Base-by-base conservation (phyloP, 805 yeast genomes). In the Candida ovalis region DNA sequence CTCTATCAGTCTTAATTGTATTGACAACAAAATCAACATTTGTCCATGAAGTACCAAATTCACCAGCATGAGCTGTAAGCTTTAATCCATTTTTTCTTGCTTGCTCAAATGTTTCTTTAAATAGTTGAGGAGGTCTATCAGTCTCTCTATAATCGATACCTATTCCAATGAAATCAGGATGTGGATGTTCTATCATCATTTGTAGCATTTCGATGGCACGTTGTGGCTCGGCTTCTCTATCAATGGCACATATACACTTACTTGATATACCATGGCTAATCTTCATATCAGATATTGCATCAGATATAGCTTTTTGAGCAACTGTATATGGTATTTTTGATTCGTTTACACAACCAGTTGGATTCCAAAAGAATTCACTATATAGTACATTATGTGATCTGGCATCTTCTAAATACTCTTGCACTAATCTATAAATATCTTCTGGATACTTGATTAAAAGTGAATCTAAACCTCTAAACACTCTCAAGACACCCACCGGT, bases 91-190 rank as follows among this genome's bases (percentile, higher is more conserved):
- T 36, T 10, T 41, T 27, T 44, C 48, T 57, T 2, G 66, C 68
- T 15, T 52, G 43, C 2, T 24, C 33, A 44, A 62, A 64, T 10
- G 68, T 63, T 17, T 63, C 58, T 19, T 44, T 32, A 48, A 64
- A 64, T 9, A 57, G 50, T 32, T 57, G 57, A 2, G 68, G 67
- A 15, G 67, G 67, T 15, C 63, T 56, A 30, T 57, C 58, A 15
- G 53, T 56, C 43, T 64, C 68, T 43, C 66, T 52, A 49, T 64
- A 64, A 48, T 64, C 68, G 18, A 64, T 61, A n/a, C 68, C 68
- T 35, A 64, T 55, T 4, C 68, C 68, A 21, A 60, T 51, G 13
- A 56, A 56, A 40, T 47, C 53, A 6, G 61, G 61, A 19, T 51
- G 46, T 28, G 53, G 54, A 42, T 60, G 22, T 18, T 51, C 51